Base-by-base conservation (phyloP, 148 eudicot species). In the Fagopyrum tataricum region DNA sequence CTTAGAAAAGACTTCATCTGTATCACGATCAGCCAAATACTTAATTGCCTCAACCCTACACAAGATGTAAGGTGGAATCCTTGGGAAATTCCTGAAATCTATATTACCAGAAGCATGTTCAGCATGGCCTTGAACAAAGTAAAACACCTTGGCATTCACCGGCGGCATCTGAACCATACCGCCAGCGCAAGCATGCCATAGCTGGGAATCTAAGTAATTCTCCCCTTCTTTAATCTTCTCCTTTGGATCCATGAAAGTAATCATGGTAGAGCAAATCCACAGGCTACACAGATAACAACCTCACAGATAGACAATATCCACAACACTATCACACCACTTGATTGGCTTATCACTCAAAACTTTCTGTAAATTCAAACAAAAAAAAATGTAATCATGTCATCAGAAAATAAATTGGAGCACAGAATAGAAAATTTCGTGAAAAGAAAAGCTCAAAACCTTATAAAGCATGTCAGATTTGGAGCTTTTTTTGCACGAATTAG, bases 141-240 rank as follows among this genome's bases (percentile, higher is more conserved):
- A 94, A 67, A 80, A 91, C 11, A 88, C 89, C 74, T 80, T 85
- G 0, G 98, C 69, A 73, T 82, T 85, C 41, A 88, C 84, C 7
- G 76, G 61, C 0, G 97, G 93, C 96, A 94, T 91, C 78, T 94
- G 98, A 42, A 94, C 93, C 97, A 94, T 91, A 9, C 96, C 90
- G 6, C 98, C 98, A 46, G 98, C 98, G 78, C 98, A 94, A 56
- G 96, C 98, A 82, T 94, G 98, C 98, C 98, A 94, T 72, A 94
- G 73, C 71, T 94, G 98, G 52, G 98, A 87, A 85, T 91, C 98
- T 76, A 94, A 83, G 75, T 89, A 81, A 71, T 79, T 86, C 59
- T 89, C 88, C 21, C 53, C 80, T 76, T 86, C 90, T 74, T 84
- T 87, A 75, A 85, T 73, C 76, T 83, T 91, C 11, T 89, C 97